A percentile compares a stretch with the other conserved stretches of the same genome.
Conservation (phyloP, 805 yeast genomes). For the Starmerella floris region DNA sequence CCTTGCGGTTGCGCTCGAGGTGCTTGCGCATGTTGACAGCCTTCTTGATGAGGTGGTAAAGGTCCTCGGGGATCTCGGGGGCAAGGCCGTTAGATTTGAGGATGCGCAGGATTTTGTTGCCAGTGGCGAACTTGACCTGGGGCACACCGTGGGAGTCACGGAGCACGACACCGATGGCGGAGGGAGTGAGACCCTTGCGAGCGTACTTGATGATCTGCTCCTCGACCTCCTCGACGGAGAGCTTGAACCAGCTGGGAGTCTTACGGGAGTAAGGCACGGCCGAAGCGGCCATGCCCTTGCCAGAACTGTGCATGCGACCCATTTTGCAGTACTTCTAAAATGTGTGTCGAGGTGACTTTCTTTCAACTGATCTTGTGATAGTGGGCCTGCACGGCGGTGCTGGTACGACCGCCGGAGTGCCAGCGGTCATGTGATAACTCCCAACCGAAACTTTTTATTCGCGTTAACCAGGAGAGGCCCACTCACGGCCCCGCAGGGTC, state of each 20-base stretch:
- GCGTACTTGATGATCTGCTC: conserved; percentile 99
- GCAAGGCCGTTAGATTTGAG: conserved; percentile 99
- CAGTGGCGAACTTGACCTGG: conserved; percentile 93
- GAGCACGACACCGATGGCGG: conserved; percentile 97
- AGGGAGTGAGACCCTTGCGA: conserved; percentile 99
- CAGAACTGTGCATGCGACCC: conserved; percentile 99
- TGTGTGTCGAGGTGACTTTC: conserved; percentile 18
- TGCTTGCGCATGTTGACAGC: conserved; percentile 99
- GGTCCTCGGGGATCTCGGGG: conserved; percentile 99
- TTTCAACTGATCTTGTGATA: conserved; percentile 4
- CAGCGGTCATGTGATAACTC: conserved; percentile 7
- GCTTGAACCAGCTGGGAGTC: conserved; percentile 99
- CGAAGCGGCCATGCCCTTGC: conserved; percentile 98
- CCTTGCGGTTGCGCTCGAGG: conserved; percentile 99
- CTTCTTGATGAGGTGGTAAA: conserved; percentile 97
- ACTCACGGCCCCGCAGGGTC: not conserved
- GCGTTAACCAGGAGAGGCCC: not conserved
- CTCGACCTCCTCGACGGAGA: conserved; percentile 84
- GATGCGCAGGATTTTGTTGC: conserved; percentile 98
- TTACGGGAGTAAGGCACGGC: conserved; percentile 98
- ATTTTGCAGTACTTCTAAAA: conserved; percentile 40
- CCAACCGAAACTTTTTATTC: conserved; percentile 2
- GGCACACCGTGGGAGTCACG: conserved; percentile 99
- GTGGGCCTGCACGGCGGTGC: not conserved
- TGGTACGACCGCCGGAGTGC: conserved; percentile 2